Conservation (phyloP, 2,329 filamentous ascomycete genomes). For the Arachnomyces sp. region DNA sequence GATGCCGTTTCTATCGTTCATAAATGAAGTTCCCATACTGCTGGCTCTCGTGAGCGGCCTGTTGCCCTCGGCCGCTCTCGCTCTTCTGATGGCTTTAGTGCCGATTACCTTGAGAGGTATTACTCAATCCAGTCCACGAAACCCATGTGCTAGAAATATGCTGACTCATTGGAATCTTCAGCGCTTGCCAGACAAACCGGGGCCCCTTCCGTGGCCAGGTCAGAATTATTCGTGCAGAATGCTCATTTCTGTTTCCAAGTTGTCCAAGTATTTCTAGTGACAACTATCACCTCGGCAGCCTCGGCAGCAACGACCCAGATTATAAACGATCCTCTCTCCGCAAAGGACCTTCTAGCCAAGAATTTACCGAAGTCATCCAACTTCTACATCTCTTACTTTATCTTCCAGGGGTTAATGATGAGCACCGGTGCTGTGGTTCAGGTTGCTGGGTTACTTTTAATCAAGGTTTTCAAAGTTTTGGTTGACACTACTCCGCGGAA, state of each 20-base stretch:
- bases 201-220: slow-evolving; percentile 67
- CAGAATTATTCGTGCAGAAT: slow-evolving; percentile 85
- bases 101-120: slow-evolving; percentile 71
- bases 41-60: slow-evolving; percentile 78
- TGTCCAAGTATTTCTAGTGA: slow-evolving; percentile 83
- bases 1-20: slow-evolving; percentile 61
- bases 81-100: slow-evolving; percentile 78
- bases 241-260: slow-evolving; percentile 70
- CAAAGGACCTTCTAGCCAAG: slow-evolving; percentile 60
- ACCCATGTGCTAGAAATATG: neutral
- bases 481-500: slow-evolving; percentile 68
- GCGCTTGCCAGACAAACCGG: slow-evolving; percentile 72
- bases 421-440: slow-evolving; percentile 69
- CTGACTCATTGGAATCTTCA: slow-evolving; percentile 21
- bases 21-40: slow-evolving; percentile 59
- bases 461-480: slow-evolving; percentile 64
- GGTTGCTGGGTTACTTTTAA: slow-evolving; percentile 62
- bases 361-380: slow-evolving; percentile 82
- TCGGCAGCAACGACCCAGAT: slow-evolving; percentile 62
- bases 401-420: slow-evolving; percentile 78
- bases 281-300: slow-evolving; percentile 74
- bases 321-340: slow-evolving; percentile 54
- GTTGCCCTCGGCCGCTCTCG: slow-evolving; percentile 69
- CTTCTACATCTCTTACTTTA: slow-evolving; percentile 92
- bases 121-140: slow-evolving; percentile 22